Percentiles rank a stretch among this genome's conserved stretches.
phyloP scores from a whole-genome alignment of 2,329 filamentous ascomycete genomes.

The Tolypocladium capitatum region DNA sequence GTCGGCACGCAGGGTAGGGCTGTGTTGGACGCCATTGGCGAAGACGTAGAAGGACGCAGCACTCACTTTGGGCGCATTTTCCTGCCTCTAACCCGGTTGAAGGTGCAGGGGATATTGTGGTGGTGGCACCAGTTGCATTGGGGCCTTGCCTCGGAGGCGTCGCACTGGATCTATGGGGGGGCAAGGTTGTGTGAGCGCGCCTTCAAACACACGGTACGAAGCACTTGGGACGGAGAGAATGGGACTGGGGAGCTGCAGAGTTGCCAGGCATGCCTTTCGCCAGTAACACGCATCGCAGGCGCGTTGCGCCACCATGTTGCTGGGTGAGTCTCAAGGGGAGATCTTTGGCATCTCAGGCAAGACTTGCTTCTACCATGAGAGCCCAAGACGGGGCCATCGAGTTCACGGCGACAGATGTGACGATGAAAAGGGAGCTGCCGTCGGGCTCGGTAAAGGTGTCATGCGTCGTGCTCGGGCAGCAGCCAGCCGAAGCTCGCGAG shows the following conservation, averaged over 20 bases:
- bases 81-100: constrained; percentile 12
- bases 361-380: not conserved
- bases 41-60: not conserved
- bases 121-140: constrained; percentile 38
- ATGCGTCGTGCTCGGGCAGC: not conserved
- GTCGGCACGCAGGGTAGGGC: not conserved
- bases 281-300: constrained; percentile 37
- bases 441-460: not conserved
- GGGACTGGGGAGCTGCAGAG: constrained; percentile 1
- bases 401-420: not conserved
- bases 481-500: not conserved
- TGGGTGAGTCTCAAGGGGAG: not conserved
- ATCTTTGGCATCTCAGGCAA: not conserved
- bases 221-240: not conserved
- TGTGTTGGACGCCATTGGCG: not conserved
- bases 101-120: constrained; percentile 33
- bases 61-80: constrained; percentile 6
- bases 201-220: not conserved
- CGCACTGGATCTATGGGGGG: constrained; percentile 33
- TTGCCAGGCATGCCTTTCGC: constrained; percentile 25
- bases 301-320: constrained; percentile 6
- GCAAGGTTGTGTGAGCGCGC: constrained; percentile 3
- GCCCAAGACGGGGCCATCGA: not conserved
- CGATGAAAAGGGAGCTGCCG: not conserved
- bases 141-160: constrained; percentile 19